Conservation (phyloP, 164 flowering plant species). For the Aristolochia contorta region DNA sequence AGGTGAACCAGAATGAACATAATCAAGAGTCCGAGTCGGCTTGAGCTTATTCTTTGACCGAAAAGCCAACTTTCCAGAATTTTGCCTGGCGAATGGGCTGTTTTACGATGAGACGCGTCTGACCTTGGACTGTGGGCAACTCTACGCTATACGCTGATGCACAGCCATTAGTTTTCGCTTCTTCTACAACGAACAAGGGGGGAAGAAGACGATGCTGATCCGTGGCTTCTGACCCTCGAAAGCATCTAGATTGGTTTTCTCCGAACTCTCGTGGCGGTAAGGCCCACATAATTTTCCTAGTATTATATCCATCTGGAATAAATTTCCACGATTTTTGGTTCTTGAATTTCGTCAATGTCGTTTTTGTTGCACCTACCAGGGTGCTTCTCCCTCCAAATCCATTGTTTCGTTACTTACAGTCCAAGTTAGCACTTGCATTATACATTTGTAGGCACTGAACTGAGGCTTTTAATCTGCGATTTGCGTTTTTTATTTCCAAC, state of each 20-base stretch:
- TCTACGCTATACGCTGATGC: too few species aligned
- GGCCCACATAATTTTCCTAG: not conserved
- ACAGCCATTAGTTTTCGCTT: too few species aligned
- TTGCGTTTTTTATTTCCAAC: too few species aligned
- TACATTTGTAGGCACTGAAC: not conserved
- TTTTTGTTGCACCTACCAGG: conserved; percentile 4
- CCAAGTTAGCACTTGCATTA: conserved; percentile 17
- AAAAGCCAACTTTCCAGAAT: too few species aligned
- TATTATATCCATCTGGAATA: not conserved
- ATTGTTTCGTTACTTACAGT: conserved; percentile 22
- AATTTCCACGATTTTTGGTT: not conserved
- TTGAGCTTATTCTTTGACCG: too few species aligned
- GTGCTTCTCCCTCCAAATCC: not conserved
- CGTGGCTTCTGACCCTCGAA: conserved; percentile 3
- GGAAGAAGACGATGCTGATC: conserved; percentile 2
- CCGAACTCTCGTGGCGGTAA: not conserved
- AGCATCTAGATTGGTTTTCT: conserved; percentile 4
- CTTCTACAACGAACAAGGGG: not conserved
- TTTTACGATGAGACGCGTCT: too few species aligned
- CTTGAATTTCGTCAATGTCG: not conserved
- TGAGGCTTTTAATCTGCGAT: too few species aligned
- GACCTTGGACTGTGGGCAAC: too few species aligned
- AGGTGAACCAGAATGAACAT: too few species aligned
- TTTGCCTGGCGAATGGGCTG: too few species aligned
- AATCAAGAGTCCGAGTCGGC: too few species aligned